phyloP scores from a whole-genome alignment of 2,329 filamentous ascomycete genomes.

The Phialocephala sp. region DNA sequence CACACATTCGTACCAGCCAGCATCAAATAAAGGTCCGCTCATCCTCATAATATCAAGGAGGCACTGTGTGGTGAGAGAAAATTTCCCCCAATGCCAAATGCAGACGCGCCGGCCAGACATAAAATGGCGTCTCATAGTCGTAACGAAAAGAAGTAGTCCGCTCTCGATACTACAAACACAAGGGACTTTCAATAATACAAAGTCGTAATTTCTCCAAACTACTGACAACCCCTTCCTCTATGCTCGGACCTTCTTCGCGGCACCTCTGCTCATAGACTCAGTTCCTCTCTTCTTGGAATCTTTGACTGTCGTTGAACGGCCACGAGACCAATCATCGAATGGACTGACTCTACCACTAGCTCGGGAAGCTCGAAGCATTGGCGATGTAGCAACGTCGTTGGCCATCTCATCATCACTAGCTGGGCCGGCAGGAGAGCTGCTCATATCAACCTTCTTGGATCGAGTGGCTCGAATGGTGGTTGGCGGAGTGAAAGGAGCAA shows the following conservation, averaged over 20 bases:
- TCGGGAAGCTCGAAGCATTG: conserved; percentile 41
- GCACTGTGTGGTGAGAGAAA: neutral
- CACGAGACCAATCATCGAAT: conserved; percentile 72
- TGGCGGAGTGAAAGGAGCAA: conserved; percentile 65
- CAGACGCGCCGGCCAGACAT: conserved; percentile 11
- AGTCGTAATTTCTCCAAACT: conserved; percentile 2
- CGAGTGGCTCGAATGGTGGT: conserved; percentile 66
- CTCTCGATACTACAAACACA: conserved; percentile 20
- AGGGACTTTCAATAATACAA: conserved; percentile 18
- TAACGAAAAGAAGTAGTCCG: conserved; percentile 17
- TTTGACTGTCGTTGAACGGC: neutral
- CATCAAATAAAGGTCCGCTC: neutral
- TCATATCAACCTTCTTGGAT: conserved; percentile 52
- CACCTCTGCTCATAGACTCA: conserved; percentile 43
- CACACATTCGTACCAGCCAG: neutral
- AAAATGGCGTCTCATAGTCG: conserved; percentile 13
- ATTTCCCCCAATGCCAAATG: conserved; percentile 7
- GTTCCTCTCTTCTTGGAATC: conserved; percentile 50
- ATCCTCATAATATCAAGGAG: neutral
- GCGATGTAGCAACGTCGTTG: conserved; percentile 29
- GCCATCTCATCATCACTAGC: conserved; percentile 31
- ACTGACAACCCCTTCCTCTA: conserved; percentile 11
- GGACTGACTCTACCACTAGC: conserved; percentile 46
- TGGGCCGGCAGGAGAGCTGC: conserved; percentile 44
- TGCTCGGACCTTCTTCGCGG: conserved; percentile 47